These are phyloP conservation scores for Neoconidiobolus thromboides DNA, from an alignment of 371 early-diverging fungal species.

Conservation along the genomic window DNA sequence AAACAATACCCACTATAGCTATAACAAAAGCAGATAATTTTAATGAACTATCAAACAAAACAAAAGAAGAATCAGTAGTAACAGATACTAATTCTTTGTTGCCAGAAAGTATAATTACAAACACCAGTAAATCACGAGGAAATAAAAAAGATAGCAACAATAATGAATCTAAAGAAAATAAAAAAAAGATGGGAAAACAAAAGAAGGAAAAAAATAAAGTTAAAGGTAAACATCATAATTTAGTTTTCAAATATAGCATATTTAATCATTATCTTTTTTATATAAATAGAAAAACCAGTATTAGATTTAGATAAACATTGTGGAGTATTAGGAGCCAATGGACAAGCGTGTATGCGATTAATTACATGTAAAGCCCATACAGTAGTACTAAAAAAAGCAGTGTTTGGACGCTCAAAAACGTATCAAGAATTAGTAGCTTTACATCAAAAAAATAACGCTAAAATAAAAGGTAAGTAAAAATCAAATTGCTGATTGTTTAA, in stretches of 20 bases:
- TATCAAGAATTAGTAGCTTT: neutral
- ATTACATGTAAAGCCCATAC: constrained; percentile 6
- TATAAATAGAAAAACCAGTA: constrained; percentile 1
- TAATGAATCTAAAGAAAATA: neutral
- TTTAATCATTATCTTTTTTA: neutral
- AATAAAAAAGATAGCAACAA: neutral
- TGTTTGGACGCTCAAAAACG: neutral
- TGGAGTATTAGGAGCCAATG: neutral
- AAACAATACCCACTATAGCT: too few species aligned
- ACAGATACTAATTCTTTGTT: too few species aligned
- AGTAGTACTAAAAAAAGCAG: constrained; percentile 5
- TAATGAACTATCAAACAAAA: too few species aligned
- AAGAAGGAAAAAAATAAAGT: neutral
- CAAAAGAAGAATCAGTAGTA: too few species aligned
- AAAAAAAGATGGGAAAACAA: neutral
- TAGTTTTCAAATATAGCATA: neutral
- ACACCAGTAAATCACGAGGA: neutral
- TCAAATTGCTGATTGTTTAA: too few species aligned
- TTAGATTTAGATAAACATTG: constrained; percentile 1
- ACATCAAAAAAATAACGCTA: neutral
- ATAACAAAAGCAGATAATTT: too few species aligned
- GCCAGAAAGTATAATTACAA: neutral
- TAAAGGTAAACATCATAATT: neutral
- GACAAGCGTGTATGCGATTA: neutral
- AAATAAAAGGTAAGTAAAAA: neutral